Evolutionary conservation across 805 yeast genomes (phyloP).

Genomic region (Yamadazyma paraphyllophila): DNA sequence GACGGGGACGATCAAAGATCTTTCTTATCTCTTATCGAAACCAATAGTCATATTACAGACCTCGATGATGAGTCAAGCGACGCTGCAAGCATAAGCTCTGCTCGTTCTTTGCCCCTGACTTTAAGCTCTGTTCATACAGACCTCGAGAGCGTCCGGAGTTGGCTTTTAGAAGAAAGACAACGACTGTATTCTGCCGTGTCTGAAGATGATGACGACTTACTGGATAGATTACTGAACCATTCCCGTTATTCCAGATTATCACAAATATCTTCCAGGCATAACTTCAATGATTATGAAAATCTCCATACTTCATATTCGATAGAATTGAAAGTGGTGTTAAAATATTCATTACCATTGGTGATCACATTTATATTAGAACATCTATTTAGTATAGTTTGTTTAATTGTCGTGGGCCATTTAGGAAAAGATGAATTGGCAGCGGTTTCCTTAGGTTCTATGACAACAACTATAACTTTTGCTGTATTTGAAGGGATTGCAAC

Average conservation of each 20-base stretch:
- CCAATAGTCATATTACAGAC: constrained; percentile 28
- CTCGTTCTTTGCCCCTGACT: constrained; percentile 42
- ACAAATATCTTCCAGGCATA: not conserved
- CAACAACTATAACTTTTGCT: constrained; percentile 44
- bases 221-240: constrained; percentile 13
- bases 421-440: constrained; percentile 47
- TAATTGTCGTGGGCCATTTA: constrained; percentile 44
- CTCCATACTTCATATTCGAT: constrained; percentile 24
- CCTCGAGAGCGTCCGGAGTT: constrained; percentile 25
- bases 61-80: constrained; percentile 33
- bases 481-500: constrained; percentile 47
- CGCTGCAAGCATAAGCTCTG: constrained; percentile 39
- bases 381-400: constrained; percentile 41
- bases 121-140: constrained; percentile 39
- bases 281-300: constrained; percentile 26
- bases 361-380: constrained; percentile 44
- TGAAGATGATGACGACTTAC: constrained; percentile 15
- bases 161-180: constrained; percentile 44
- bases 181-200: constrained; percentile 26
- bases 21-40: constrained; percentile 39
- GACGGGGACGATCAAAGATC: constrained; percentile 45
- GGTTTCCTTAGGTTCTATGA: constrained; percentile 44
- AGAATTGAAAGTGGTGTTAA: constrained; percentile 28
- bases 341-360: constrained; percentile 39
- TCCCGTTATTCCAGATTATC: constrained; percentile 9